phyloP scores from a whole-genome alignment of 441 rosid species.

The Populus tomentosa region DNA sequence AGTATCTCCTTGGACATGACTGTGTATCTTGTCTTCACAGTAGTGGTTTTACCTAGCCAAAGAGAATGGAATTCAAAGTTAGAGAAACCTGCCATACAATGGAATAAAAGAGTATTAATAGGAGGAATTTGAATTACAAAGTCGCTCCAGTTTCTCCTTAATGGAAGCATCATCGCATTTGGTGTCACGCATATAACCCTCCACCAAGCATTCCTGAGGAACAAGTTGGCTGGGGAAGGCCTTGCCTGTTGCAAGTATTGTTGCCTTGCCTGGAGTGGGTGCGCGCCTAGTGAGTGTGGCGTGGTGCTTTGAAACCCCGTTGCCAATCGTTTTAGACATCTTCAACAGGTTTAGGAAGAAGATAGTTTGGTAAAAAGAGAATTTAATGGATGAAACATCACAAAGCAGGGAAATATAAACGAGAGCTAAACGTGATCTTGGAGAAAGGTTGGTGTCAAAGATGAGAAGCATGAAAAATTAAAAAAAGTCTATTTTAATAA shows the following conservation, averaged over 20 bases:
- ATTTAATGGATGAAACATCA: slow-evolving; percentile 13
- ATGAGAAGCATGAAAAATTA: slow-evolving; percentile 44
- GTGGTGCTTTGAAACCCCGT: slow-evolving; percentile 25
- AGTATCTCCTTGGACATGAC: slow-evolving; percentile 82
- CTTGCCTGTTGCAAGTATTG: slow-evolving; percentile 80
- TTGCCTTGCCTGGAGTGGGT: slow-evolving; percentile 69
- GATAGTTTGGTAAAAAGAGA: slow-evolving; percentile 10
- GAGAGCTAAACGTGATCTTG: slow-evolving; percentile 34
- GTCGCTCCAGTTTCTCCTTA: slow-evolving; percentile 75
- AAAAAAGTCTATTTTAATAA: slow-evolving; percentile 22
- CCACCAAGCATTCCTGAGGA: slow-evolving; percentile 83
- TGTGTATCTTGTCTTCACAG: slow-evolving; percentile 89
- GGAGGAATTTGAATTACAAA: slow-evolving; percentile 51
- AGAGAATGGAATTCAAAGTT: neutral
- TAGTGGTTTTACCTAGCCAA: slow-evolving; percentile 73
- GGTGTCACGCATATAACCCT: slow-evolving; percentile 80
- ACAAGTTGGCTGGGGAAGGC: slow-evolving; percentile 83
- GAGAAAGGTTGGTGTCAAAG: slow-evolving; percentile 53
- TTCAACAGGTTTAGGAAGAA: slow-evolving; percentile 13
- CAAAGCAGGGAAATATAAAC: slow-evolving; percentile 35
- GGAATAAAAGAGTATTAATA: neutral
- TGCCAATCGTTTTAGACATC: slow-evolving; percentile 40
- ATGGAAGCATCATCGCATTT: slow-evolving; percentile 66
- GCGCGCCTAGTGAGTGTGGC: slow-evolving; percentile 30
- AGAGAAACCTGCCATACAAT: neutral